Evolutionary conservation across 257 asterid genomes (phyloP), one percentile per base, ranked within the genome.

Genomic region (Scutellaria galericulata): DNA sequence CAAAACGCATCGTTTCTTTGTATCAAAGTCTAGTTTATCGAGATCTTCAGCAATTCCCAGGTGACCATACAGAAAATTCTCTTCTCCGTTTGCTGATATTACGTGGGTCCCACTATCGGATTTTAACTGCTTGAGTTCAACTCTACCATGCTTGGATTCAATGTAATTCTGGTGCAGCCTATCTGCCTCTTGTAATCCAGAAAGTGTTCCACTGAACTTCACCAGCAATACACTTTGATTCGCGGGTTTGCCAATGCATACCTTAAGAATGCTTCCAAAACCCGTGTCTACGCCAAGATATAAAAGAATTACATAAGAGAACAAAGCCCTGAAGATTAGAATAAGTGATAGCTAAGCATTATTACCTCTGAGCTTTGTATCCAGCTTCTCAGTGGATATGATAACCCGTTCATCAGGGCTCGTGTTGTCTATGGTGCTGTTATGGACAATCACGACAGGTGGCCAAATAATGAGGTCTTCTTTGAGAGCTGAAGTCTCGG

Each of bases 401-500:
- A 80, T 67, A 71, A 89, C 76, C 80, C 74, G 81, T 68, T 83
- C 87, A 44, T 69, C 86, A 9, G 78, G 83, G 42, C 56, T 74
- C 73, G 50, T 77, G 71, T 58, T 83, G 35, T 69, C 83, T 41
- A 81, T 72, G 66, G 86, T 69, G 66, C 83, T 78, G 77, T 87
- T 87, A 67, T 87, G 90, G 63, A 90, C 77, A 74, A 90, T 78
- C 70, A 87, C 86, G 35, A 82, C 83, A 3, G 92, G 94, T 11
- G 92, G 96, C 96, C 94, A 90, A 31, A 90, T 84, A 72, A 90
- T 86, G 62, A 90, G 82, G 73, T 90, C 92, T 68, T 87, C 88
- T 72, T 80, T 87, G 56, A 83, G 42, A 68, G 81, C 78, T 58
- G 56, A 64, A 61, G 73, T 47, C 79, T 87, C 92, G 44, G 76